A percentile compares a stretch with the other conserved stretches of the same genome.
phyloP scores from a whole-genome alignment of 495 filamentous ascomycete species.

The Hypomontagnella submonticulosa region DNA sequence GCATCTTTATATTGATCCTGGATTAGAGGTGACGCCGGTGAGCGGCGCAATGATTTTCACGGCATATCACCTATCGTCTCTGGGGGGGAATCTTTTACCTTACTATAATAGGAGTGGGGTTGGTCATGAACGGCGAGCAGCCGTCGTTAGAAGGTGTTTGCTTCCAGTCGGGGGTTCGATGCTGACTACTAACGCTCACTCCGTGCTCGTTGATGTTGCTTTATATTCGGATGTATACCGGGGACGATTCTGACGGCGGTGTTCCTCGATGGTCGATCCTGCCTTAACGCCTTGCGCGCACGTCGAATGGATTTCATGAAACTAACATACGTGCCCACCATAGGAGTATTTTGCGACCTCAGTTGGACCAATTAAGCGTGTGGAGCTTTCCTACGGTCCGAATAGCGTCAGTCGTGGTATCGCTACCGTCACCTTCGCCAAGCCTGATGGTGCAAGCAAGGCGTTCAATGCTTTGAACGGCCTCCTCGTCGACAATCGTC shows the following conservation, averaged over 20 bases:
- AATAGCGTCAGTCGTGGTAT: constrained; percentile 91
- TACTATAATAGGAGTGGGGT: constrained; percentile 2
- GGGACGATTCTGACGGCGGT: constrained; percentile 27
- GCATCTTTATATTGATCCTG: constrained; percentile 11
- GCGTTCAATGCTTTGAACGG: constrained; percentile 86
- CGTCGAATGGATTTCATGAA: constrained; percentile 42
- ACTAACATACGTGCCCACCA: constrained; percentile 54
- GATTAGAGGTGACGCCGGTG: background rate
- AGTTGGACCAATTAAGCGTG: constrained; percentile 88
- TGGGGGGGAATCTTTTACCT: background rate
- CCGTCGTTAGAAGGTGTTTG: constrained; percentile 8
- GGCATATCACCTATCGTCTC: constrained; percentile 9
- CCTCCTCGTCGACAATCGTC: constrained; percentile 84
- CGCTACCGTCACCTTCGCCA: constrained; percentile 74
- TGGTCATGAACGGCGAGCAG: constrained; percentile 1
- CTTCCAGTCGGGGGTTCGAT: constrained; percentile 15
- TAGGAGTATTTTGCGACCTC: constrained; percentile 97
- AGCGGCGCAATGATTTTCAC: constrained; percentile 2
- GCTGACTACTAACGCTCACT: constrained; percentile 65
- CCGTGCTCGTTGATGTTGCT: constrained; percentile 77
- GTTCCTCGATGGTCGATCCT: constrained; percentile 43
- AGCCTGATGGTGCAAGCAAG: constrained; percentile 79
- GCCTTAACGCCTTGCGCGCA: constrained; percentile 28
- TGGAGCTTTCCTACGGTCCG: constrained; percentile 89
- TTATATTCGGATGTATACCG: constrained; percentile 35